Base-by-base conservation (phyloP, 176 grass and related monocot genomes). In the Juncus inflexus region DNA sequence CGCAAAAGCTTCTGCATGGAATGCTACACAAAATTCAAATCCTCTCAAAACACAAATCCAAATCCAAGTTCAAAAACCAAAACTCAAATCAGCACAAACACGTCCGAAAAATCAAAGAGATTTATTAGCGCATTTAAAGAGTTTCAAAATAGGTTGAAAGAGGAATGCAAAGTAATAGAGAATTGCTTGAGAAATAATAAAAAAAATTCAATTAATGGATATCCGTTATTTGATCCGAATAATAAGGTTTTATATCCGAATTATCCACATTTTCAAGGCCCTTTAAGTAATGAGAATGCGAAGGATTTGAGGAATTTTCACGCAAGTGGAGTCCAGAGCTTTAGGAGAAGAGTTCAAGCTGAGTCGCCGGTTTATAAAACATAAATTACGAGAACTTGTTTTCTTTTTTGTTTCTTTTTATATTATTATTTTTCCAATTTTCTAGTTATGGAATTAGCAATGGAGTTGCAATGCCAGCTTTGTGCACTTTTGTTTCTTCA, bases 121-220 rank as follows among this genome's bases (percentile, higher is more conserved):
- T 62, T 66, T 41, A 13, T 64, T 9, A 56, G 76, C 14, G 69
- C 86, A 64, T 58, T 82, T n/a, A 84, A 79, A 11, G 80, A 97
- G 36, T 67, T 77, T 55, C 85, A 78, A 58, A 76, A 76, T 53
- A 75, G 80, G 62, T 49, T 97, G 42, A 79, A 76, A 5, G 77
- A 89, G 36, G 85, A 97, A 52, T 91, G 87, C 15, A 53, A 71
- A 39, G 65, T 91, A 50, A 89, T 91, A 51, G 92, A 97, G 37
- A 47, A 41, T 42, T 97, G 80, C 62, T 79, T 97, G 51, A 52
- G 63, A 12, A 66, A 66, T 58, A 81, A 82, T 68, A 35, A 15
- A 37, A 70, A 74, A 56, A 47, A 9, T 47, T 83, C 85, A 12
- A 73, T 66, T 40, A 52, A 2, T 4, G 81, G 40, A n/a, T 74